A percentile compares a stretch with the other conserved stretches of the same genome.
Conservation (phyloP, 306 rosid genomes). For the Morella rubra region DNA sequence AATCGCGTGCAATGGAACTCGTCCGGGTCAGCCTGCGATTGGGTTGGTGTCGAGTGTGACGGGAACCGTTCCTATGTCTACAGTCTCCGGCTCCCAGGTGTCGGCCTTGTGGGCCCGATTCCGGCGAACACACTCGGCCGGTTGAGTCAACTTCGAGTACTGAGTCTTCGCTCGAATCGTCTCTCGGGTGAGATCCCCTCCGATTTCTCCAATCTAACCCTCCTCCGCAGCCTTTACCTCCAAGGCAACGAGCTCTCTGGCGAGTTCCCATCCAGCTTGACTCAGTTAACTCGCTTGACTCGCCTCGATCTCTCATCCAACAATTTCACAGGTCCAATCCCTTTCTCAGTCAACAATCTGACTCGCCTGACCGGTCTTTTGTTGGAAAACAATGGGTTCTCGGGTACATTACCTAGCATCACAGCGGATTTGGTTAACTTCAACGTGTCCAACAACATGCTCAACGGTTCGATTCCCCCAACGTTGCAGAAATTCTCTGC, state of each 20-base stretch:
- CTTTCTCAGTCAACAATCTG: slow-evolving; percentile 69
- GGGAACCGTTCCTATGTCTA: slow-evolving; percentile 44
- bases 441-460: slow-evolving; percentile 63
- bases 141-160: slow-evolving; percentile 57
- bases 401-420: slow-evolving; percentile 65
- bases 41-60: slow-evolving; percentile 81
- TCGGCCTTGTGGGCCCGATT: slow-evolving; percentile 67
- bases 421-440: slow-evolving; percentile 25
- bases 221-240: slow-evolving; percentile 68
- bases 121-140: slow-evolving; percentile 69
- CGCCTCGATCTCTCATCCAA: slow-evolving; percentile 83
- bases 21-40: slow-evolving; percentile 68
- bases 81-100: slow-evolving; percentile 75
- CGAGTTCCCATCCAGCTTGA: slow-evolving; percentile 49
- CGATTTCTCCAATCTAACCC: slow-evolving; percentile 68
- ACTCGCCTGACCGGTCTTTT: slow-evolving; percentile 66
- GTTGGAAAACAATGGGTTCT: slow-evolving; percentile 60
- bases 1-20: slow-evolving; percentile 82
- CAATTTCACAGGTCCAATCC: slow-evolving; percentile 69
- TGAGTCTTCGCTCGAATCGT: slow-evolving; percentile 82
- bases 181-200: slow-evolving; percentile 70
- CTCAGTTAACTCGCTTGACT: slow-evolving; percentile 50
- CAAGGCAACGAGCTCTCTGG: slow-evolving; percentile 65
- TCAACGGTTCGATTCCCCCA: slow-evolving; percentile 84
- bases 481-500: slow-evolving; percentile 42